Conservation (phyloP, 2,329 filamentous ascomycete genomes). For the Cladosporium sp. region DNA sequence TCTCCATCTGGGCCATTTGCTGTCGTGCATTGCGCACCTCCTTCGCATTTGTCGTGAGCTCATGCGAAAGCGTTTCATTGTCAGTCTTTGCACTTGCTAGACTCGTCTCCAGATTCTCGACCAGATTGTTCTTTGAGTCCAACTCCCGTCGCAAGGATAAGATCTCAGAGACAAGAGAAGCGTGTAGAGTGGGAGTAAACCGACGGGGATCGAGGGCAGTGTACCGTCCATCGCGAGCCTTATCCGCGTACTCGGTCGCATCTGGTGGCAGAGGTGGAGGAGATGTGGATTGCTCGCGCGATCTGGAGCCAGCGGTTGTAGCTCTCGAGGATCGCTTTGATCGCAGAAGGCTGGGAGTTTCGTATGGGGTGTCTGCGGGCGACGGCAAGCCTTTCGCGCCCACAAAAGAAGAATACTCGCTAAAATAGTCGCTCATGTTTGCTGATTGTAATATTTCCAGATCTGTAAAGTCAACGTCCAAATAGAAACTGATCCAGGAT, state of each 20-base stretch:
- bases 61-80: conserved; percentile 67
- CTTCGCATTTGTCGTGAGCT: conserved; percentile 64
- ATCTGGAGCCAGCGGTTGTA: conserved; percentile 54
- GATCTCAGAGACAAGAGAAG: conserved; percentile 92
- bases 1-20: conserved; percentile 83
- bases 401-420: conserved; percentile 44
- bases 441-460: neutral
- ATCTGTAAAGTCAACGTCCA: conserved; percentile 7
- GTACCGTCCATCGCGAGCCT: conserved; percentile 50
- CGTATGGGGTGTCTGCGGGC: conserved; percentile 69
- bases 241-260: conserved; percentile 38
- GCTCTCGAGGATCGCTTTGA: conserved; percentile 66
- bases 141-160: conserved; percentile 82
- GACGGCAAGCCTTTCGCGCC: conserved; percentile 65
- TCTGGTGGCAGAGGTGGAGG: conserved; percentile 57
- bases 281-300: conserved; percentile 64
- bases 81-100: conserved; percentile 72
- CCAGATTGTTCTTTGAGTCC: conserved; percentile 82
- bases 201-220: conserved; percentile 83
- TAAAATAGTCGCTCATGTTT: conserved; percentile 47
- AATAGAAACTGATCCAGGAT: conserved; percentile 6
- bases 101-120: conserved; percentile 77
- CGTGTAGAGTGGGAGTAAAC: conserved; percentile 93
- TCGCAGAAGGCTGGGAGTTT: conserved; percentile 52
- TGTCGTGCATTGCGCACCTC: conserved; percentile 80